A percentile compares a stretch with the other conserved stretches of the same genome.
Evolutionary conservation across 768 basidiomycete species (phyloP).

Genomic region (Leccinum obscurum): DNA sequence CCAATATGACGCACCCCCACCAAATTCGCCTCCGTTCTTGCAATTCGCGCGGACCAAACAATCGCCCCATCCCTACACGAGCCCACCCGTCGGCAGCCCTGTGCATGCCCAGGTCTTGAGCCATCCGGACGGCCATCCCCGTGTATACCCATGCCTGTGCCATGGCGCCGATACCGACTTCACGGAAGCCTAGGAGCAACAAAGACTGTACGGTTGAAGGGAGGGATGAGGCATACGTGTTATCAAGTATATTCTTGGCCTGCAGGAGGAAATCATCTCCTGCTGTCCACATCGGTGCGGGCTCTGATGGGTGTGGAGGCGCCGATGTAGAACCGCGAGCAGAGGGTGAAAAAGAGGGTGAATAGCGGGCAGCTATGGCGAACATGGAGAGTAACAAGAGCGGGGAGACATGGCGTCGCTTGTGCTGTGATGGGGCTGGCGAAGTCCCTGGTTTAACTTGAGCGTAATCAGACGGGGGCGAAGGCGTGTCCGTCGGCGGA

Average conservation of each 20-base stretch:
- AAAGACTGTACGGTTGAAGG: slow-evolving; percentile 78
- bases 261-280: slow-evolving; percentile 70
- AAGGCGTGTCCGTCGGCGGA: slow-evolving; percentile 33
- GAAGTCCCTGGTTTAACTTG: slow-evolving; percentile 19
- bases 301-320: slow-evolving; percentile 41
- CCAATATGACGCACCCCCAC: slow-evolving; percentile 78
- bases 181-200: slow-evolving; percentile 78
- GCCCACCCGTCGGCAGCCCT: slow-evolving; percentile 79
- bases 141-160: slow-evolving; percentile 83
- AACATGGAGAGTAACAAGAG: slow-evolving; percentile 84
- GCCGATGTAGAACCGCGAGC: slow-evolving; percentile 33
- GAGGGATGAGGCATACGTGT: slow-evolving; percentile 67
- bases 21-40: slow-evolving; percentile 73
- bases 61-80: slow-evolving; percentile 49
- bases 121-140: slow-evolving; percentile 92
- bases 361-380: slow-evolving; percentile 76
- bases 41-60: slow-evolving; percentile 64
- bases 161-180: slow-evolving; percentile 89
- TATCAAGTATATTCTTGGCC: slow-evolving; percentile 67
- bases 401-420: slow-evolving; percentile 51
- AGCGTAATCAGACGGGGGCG: slow-evolving; percentile 25
- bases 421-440: slow-evolving; percentile 40
- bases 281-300: slow-evolving; percentile 73
- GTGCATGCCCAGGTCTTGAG: slow-evolving; percentile 85
- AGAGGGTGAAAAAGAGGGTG: slow-evolving; percentile 29